Conservation (phyloP, 495 filamentous ascomycete species). For the Cryomyces antarcticus region DNA sequence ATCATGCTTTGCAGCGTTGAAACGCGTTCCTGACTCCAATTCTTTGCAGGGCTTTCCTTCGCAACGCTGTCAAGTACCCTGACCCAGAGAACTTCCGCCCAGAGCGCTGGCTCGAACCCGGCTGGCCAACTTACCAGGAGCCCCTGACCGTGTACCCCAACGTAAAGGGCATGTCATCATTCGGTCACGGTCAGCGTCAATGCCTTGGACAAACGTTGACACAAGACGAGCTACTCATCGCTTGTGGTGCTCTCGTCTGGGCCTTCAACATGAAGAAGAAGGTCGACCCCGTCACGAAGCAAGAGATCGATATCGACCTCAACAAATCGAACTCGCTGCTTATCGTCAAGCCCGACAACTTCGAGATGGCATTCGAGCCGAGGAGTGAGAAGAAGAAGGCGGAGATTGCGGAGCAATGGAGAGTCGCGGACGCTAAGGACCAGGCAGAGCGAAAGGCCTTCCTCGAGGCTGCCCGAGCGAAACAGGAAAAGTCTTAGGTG, state of each 20-base stretch:
- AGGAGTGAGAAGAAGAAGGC: slow-evolving; percentile 6
- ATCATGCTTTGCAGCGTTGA: background rate
- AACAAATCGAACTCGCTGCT: slow-evolving; percentile 16
- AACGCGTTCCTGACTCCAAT: background rate
- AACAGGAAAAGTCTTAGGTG: too few relatives aligned
- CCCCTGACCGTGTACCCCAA: slow-evolving; percentile 20
- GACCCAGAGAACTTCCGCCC: slow-evolving; percentile 25
- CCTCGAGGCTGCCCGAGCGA: slow-evolving; percentile 4
- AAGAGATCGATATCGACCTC: slow-evolving; percentile 19
- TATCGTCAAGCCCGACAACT: slow-evolving; percentile 19
- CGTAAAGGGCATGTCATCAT: slow-evolving; percentile 25
- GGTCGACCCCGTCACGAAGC: slow-evolving; percentile 19
- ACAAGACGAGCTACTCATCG: slow-evolving; percentile 16
- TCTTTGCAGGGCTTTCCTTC: slow-evolving; percentile 4
- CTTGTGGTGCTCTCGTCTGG: slow-evolving; percentile 14
- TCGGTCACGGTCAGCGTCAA: slow-evolving; percentile 26
- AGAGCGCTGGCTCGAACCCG: slow-evolving; percentile 29
- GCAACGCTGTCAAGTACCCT: slow-evolving; percentile 12
- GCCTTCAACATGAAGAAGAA: slow-evolving; percentile 17
- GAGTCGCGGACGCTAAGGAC: slow-evolving; percentile 8
- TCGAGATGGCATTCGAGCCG: slow-evolving; percentile 17
- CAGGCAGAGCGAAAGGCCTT: slow-evolving; percentile 7
- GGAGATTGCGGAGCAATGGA: slow-evolving; percentile 12
- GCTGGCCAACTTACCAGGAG: slow-evolving; percentile 17
- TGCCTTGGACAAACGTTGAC: slow-evolving; percentile 29